Conservation (phyloP, 2,329 filamentous ascomycete species). For the Fusarium albidum region DNA sequence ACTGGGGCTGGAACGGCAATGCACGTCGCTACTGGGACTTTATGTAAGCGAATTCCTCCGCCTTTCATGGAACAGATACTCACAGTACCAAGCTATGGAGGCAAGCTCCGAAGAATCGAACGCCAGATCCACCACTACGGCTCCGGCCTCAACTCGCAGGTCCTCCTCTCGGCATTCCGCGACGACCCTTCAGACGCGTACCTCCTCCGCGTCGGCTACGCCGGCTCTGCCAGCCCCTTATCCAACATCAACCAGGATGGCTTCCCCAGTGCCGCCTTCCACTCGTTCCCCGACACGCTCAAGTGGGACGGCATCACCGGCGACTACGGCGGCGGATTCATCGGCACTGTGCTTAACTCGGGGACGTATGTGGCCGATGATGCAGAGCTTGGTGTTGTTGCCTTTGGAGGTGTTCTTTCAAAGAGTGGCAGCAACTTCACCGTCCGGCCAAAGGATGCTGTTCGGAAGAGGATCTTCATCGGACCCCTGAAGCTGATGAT, state of each 20-base stretch:
- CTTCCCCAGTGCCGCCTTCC: slow-evolving; percentile 63
- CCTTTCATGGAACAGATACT: neutral
- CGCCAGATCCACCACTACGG: slow-evolving; percentile 66
- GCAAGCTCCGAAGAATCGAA: slow-evolving; percentile 53
- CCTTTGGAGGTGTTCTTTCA: slow-evolving; percentile 56
- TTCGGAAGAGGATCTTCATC: slow-evolving; percentile 57
- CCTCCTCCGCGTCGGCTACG: slow-evolving; percentile 62
- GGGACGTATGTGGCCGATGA: slow-evolving; percentile 59
- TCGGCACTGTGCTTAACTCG: slow-evolving; percentile 59
- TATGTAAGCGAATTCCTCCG: too few species aligned
- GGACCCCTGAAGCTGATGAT: slow-evolving; percentile 54
- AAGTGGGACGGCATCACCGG: slow-evolving; percentile 65
- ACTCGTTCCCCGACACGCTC: slow-evolving; percentile 63
- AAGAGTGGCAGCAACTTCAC: slow-evolving; percentile 35
- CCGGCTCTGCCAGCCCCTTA: slow-evolving; percentile 59
- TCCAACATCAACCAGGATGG: slow-evolving; percentile 64
- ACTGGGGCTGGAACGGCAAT: slow-evolving; percentile 71
- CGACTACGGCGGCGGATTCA: slow-evolving; percentile 64
- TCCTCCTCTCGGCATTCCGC: slow-evolving; percentile 61
- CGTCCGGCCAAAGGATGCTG: slow-evolving; percentile 55
- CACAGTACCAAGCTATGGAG: slow-evolving; percentile 45
- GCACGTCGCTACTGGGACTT: slow-evolving; percentile 69
- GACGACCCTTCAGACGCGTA: slow-evolving; percentile 55
- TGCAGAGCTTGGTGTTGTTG: slow-evolving; percentile 53
- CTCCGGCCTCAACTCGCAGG: slow-evolving; percentile 64